Base-by-base conservation (phyloP, 768 basidiomycete species). In the Hydnum rufescens region DNA sequence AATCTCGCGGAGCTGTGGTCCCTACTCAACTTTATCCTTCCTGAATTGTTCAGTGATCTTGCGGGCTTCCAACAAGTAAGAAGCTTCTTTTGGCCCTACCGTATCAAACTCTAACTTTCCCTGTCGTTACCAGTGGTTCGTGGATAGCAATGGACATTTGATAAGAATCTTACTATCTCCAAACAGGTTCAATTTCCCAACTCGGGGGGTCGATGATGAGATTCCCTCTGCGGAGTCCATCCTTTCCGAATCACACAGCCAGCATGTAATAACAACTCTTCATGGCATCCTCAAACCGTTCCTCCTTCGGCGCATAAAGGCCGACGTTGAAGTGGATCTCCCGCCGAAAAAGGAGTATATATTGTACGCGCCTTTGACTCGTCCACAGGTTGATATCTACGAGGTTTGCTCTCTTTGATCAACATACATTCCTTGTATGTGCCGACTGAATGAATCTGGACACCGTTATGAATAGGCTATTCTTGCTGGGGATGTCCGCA, bases 261-360 rank as follows among this genome's bases (percentile, higher is more conserved):
- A 74, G 0, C 70, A 76, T 36, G 73, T 93, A 58, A 81, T 95
- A 54, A 70, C 75, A 28, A 74, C 82, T 0, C 74, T 96, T 0
- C 90, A 95, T 63, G 75, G 77, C 2, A 92, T 99, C 60, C 75
- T 99, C 48, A 89, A 90, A 58, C 95, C 95, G 1, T 99, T 97
- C 72, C 74, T 97, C 28, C 72, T 97, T 0, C 78, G 95, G 6
- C 77, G 95, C 6, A 71, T 96, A 53, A 97, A 97, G 64, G 77
- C 70, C 4, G 95, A 99, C 58, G 93, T 97, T 5, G 90, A 96
- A 67, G 72, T 74, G 52, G 83, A 73, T 25, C 68, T 97, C 3
- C 95, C 95, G 0, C 87, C 84, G 2, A 89, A 88, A 67, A 90
- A 90, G 64, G 87, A 90, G 64, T 99, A 99, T 59, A 77, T 96